Evolutionary conservation across 1,284 basidiomycete genomes (phyloP).

Genomic region (Xerocomus nothofagi): DNA sequence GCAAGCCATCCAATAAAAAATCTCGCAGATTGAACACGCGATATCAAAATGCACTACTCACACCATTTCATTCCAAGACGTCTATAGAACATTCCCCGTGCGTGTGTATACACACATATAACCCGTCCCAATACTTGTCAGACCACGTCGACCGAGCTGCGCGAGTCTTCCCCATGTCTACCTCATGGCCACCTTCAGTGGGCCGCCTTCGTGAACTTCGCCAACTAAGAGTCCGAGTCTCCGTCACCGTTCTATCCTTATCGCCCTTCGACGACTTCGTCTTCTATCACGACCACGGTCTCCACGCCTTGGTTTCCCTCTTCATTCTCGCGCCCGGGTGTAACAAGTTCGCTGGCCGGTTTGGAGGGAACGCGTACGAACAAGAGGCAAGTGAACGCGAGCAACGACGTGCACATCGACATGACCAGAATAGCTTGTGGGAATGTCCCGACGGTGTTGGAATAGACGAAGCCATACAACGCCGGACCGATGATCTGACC

Average conservation of each 20-base stretch:
- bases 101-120: too few species aligned
- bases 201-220: too few species aligned
- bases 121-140: too few species aligned
- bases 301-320: background rate
- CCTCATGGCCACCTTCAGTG: too few species aligned
- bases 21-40: too few species aligned
- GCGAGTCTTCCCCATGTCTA: too few species aligned
- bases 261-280: constrained; percentile 1
- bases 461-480: constrained; percentile 50
- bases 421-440: constrained; percentile 48
- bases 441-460: constrained; percentile 45
- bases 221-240: too few species aligned
- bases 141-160: too few species aligned
- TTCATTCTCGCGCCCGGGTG: constrained; percentile 1
- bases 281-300: background rate
- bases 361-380: constrained; percentile 37
- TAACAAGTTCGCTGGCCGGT: background rate
- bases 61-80: too few species aligned
- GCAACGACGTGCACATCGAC: constrained; percentile 25
- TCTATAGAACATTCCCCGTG: too few species aligned
- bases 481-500: constrained; percentile 48
- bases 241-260: constrained; percentile 1
- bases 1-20: too few species aligned
- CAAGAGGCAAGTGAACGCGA: constrained; percentile 36
- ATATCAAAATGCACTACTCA: too few species aligned